phyloP scores from a whole-genome alignment of 2,329 filamentous ascomycete genomes.

The Helicocarpus griseus region DNA sequence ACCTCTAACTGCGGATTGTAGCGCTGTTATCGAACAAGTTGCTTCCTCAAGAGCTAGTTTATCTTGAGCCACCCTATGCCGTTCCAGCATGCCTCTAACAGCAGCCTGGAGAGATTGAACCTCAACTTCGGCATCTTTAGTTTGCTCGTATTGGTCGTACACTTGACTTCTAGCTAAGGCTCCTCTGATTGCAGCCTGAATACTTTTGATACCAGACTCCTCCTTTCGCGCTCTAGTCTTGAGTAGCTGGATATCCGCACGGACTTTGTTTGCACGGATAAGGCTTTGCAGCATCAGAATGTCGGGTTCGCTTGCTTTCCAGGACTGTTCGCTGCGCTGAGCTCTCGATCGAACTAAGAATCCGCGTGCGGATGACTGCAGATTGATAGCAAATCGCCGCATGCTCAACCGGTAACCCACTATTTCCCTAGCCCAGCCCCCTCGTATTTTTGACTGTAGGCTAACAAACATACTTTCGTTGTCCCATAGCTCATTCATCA shows the following conservation, averaged over 20 bases:
- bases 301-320: slow-evolving; percentile 60
- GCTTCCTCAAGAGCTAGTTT: slow-evolving; percentile 20
- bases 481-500: slow-evolving; percentile 88
- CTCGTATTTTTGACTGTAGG: slow-evolving; percentile 77
- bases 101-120: slow-evolving; percentile 47
- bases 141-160: slow-evolving; percentile 48
- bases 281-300: slow-evolving; percentile 76
- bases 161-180: slow-evolving; percentile 33
- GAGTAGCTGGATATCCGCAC: slow-evolving; percentile 34
- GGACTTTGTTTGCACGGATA: slow-evolving; percentile 48
- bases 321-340: slow-evolving; percentile 57
- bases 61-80: slow-evolving; percentile 16
- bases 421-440: slow-evolving; percentile 78
- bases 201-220: slow-evolving; percentile 34
- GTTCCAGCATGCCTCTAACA: slow-evolving; percentile 41
- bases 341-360: slow-evolving; percentile 60
- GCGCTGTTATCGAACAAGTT: slow-evolving; percentile 18
- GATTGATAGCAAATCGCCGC: slow-evolving; percentile 64
- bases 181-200: slow-evolving; percentile 49
- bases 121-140: slow-evolving; percentile 53
- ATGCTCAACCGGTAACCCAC: slow-evolving; percentile 73
- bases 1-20: slow-evolving; percentile 13
- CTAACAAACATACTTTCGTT: slow-evolving; percentile 68
- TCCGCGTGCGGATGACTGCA: slow-evolving; percentile 73
- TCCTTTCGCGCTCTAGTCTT: slow-evolving; percentile 30